Evolutionary conservation across 805 yeast species (phyloP), one percentile per base, ranked within the genome.

Genomic region (Cyberlindnera petersonii): DNA sequence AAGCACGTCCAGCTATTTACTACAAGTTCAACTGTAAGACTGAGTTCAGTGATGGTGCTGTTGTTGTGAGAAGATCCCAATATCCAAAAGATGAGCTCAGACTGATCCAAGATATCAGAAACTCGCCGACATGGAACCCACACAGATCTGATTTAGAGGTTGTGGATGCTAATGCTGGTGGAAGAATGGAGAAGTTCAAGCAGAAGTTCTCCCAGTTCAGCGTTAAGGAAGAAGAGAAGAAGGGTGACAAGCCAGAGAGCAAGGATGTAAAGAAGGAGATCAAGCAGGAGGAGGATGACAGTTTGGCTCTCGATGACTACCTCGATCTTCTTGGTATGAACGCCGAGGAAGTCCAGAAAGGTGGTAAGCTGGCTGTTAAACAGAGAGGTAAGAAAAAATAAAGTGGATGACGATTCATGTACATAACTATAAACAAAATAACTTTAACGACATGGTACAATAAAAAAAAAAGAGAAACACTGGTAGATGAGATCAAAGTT

Each of bases 21-120:
- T 76, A 91, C 65, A 86, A 86, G 61, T 93, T 93, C 60, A 88
- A 91, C 48, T 83, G 89, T 23, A 64, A 73, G 26, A 89, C 93
- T n/a, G 95, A 91, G 63, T 72, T 89, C 42, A 82, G 94, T 49
- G 98, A 93, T 60, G 98, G 98, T 2, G 84, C 96, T 22, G 95
- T 95, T 2, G 70, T 88, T 24, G 69, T 68, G 24, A 75, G 98
- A 63, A 74, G 85, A 53, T 79, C 96, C 1, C 95, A 85, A 48
- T 86, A 79, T 43, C 98, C 98, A 9, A 84, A 86, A 53, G 81
- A 75, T 37, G 96, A 93, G 56, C 69, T 86, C 53, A 72, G 93
- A 59, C 77, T 87, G 76, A 76, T 93, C 51, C 77, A 79, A 37
- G 98, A 93, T 63, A 95, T 85, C 70, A 78, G 96, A 64, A 86